Evolutionary conservation across 23 red algal genomes (phyloP).

Genomic region (Chondrus crispus): DNA sequence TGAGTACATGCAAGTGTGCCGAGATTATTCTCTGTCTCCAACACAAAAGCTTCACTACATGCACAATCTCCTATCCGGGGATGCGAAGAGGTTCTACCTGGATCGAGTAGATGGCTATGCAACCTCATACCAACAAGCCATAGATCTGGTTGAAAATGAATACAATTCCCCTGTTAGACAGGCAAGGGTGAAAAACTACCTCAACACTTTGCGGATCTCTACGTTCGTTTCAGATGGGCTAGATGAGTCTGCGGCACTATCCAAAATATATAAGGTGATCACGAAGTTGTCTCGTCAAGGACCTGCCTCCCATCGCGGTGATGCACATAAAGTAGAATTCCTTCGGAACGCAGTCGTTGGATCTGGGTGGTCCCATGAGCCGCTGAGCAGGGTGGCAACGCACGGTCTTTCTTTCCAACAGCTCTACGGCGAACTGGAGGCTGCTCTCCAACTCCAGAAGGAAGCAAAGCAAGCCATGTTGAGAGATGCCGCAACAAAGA

Average conservation of each 20-base stretch:
- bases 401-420: background rate
- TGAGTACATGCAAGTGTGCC: background rate
- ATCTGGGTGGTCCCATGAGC: background rate
- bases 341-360: background rate
- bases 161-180: slow-evolving; percentile 33
- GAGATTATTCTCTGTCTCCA: background rate
- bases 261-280: background rate
- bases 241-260: background rate
- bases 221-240: slow-evolving; percentile 1
- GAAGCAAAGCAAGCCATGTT: background rate
- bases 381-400: background rate
- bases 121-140: background rate
- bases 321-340: background rate
- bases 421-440: background rate
- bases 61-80: background rate
- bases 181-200: background rate
- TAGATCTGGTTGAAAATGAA: background rate
- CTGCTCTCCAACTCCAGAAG: background rate
- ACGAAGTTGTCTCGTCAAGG: background rate
- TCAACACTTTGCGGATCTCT: background rate
- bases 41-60: background rate
- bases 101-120: background rate
- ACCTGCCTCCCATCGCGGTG: background rate
- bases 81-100: background rate
- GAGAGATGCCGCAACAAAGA: background rate